phyloP scores from a whole-genome alignment of 768 basidiomycete genomes.

The Mycena polygramma region DNA sequence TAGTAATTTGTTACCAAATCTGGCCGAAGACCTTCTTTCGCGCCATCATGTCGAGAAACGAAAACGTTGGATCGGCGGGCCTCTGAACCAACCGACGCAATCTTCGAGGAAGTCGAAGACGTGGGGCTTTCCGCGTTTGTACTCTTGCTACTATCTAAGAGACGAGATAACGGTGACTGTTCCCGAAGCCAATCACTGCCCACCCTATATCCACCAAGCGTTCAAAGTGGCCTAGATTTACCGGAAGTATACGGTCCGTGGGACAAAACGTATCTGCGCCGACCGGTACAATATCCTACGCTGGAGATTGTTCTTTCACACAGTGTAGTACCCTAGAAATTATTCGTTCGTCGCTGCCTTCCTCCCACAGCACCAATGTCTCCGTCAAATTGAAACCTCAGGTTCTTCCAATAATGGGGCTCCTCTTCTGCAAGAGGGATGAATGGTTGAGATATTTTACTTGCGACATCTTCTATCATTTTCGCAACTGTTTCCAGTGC shows the following conservation, averaged over 20 bases:
- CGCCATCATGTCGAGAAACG: background rate
- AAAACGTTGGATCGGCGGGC: no score
- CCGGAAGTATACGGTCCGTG: no score
- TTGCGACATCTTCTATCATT: background rate
- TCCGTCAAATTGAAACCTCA: background rate
- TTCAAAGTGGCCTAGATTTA: no score
- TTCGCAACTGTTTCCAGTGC: background rate
- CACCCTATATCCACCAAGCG: no score
- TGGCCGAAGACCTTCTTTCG: background rate
- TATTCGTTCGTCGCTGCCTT: background rate
- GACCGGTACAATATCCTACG: no score
- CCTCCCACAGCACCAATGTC: background rate
- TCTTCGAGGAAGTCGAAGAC: background rate
- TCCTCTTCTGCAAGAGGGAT: background rate
- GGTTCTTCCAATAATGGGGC: background rate
- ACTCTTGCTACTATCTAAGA: no score
- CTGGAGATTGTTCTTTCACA: no score
- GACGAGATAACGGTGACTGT: no score
- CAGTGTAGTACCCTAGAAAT: no score
- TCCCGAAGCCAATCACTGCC: no score
- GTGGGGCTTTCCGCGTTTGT: no score
- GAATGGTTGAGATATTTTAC: background rate
- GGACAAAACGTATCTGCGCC: no score
- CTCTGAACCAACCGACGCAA: background rate
- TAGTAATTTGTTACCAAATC: background rate